Evolutionary conservation across 306 rosid species (phyloP), one percentile per base, ranked within the genome.

Genomic region (Hippophae gyantsensis): DNA sequence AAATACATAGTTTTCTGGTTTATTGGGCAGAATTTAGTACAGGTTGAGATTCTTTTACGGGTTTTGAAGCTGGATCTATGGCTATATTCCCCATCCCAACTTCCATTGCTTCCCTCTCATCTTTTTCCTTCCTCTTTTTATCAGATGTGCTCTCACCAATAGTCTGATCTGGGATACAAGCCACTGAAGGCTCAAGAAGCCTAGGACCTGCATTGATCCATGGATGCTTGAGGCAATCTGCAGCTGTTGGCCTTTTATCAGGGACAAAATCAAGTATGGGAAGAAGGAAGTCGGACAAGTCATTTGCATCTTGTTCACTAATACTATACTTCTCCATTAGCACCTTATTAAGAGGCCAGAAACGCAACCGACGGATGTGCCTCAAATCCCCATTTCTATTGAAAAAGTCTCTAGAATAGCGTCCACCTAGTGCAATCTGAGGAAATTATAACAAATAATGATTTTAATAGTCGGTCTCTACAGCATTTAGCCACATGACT

Each of bases 361-460:
- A 81, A 42, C 95, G 89, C 75, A 89, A 70, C 27, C 78, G 71
- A 9, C 82, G 85, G 49, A 89, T 89, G 57, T 89, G 97, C 76
- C 90, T 89, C 65, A 89, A 52, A 67, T 86, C 95, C 12, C 95
- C 95, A 67, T 80, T 63, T 71, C 89, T 79, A 61, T 84, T 86
- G 68, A 89, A 89, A 73, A 76, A 89, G 58, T 89, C 93, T 58
- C 86, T 83, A 45, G 97, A 89, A 68, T 83, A 86, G 44, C 92
- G 84, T 27, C 97, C 97, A 43, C 89, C 81, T 47, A 86, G 68
- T 40, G 97, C 97, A 61, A 84, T 79, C 97, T 89, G 83, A 61
- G 54, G 55, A 65, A 38, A 48, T 48, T 13, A 23, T 48, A 61
- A 23, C 43, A 0, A 10, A 59, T 3, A 1, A 13, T 41, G 13